Conservation (phyloP, 2,329 filamentous ascomycete species). For the Verticillium klebahnii region DNA sequence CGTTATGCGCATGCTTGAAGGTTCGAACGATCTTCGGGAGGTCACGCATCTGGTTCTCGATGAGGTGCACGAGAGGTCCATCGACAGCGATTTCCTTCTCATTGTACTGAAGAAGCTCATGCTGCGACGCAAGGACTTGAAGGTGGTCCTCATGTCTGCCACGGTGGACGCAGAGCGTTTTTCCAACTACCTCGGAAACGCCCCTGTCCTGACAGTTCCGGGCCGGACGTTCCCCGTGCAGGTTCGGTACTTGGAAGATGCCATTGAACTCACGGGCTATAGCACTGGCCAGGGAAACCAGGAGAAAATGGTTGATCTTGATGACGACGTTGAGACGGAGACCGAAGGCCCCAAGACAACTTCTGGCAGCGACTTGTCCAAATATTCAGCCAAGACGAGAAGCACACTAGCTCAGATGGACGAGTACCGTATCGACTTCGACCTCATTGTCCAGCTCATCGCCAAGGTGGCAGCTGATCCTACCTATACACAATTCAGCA, state of each 20-base stretch:
- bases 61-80: conserved; percentile 93
- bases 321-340: conserved; percentile 55
- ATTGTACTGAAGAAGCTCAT: conserved; percentile 87
- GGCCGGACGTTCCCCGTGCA: conserved; percentile 91
- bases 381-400: conserved; percentile 73
- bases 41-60: conserved; percentile 95
- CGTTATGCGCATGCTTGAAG: conserved; percentile 96
- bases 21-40: conserved; percentile 77
- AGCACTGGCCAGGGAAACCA: conserved; percentile 37
- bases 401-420: conserved; percentile 74
- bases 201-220: conserved; percentile 84
- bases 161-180: conserved; percentile 92
- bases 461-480: conserved; percentile 67
- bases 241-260: conserved; percentile 86
- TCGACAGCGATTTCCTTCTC: conserved; percentile 93
- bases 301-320: conserved; percentile 56
- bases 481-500: conserved; percentile 68
- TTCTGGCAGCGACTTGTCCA: conserved; percentile 52
- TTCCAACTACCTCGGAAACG: conserved; percentile 79
- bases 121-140: conserved; percentile 71
- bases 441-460: conserved; percentile 77
- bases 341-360: conserved; percentile 40
- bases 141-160: conserved; percentile 94
- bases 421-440: conserved; percentile 88
- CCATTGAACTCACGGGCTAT: conserved; percentile 81